Percentiles rank a stretch among this genome's conserved stretches.
These are phyloP conservation scores for Hymenochaete sp. DNA, from an alignment of 1,284 basidiomycete genomes.

Conservation along the genomic window DNA sequence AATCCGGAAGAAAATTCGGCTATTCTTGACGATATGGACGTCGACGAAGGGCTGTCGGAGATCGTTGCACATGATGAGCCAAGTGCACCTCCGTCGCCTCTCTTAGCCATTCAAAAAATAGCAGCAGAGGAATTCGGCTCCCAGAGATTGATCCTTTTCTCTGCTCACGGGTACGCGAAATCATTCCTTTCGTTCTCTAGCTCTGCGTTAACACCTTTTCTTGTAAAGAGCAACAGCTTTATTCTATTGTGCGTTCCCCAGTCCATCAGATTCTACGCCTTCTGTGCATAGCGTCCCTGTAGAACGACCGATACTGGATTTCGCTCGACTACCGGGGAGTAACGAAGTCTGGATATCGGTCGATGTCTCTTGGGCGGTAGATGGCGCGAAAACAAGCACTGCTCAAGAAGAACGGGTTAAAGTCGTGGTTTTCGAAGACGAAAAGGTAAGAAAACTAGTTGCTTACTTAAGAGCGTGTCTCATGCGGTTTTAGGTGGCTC, in stretches of 20 bases:
- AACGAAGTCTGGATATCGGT: constrained; percentile 9
- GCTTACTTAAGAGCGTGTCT: not conserved
- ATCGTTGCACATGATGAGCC: constrained; percentile 15
- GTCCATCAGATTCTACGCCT: constrained; percentile 22
- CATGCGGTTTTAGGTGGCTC: constrained; percentile 2
- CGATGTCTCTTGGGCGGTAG: constrained; percentile 25
- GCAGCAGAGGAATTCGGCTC: constrained; percentile 25
- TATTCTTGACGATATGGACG: constrained; percentile 23
- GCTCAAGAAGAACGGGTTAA: not conserved
- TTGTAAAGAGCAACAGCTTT: constrained; percentile 53
- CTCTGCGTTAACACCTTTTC: not conserved
- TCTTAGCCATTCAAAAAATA: constrained; percentile 49
- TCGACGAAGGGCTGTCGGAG: constrained; percentile 21
- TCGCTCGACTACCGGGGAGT: constrained; percentile 32
- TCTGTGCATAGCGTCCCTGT: constrained; percentile 41
- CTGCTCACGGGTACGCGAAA: constrained; percentile 51
- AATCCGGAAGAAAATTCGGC: constrained; percentile 20
- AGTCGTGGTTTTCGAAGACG: not conserved
- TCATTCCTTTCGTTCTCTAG: not conserved
- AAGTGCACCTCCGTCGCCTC: constrained; percentile 25
- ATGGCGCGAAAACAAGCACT: constrained; percentile 2
- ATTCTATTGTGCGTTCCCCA: constrained; percentile 41
- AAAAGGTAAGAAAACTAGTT: not conserved
- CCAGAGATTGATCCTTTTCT: constrained; percentile 48
- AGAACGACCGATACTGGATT: constrained; percentile 50